Evolutionary conservation across 2,329 filamentous ascomycete species (phyloP).

Genomic region (Fusarium vanettenii): DNA sequence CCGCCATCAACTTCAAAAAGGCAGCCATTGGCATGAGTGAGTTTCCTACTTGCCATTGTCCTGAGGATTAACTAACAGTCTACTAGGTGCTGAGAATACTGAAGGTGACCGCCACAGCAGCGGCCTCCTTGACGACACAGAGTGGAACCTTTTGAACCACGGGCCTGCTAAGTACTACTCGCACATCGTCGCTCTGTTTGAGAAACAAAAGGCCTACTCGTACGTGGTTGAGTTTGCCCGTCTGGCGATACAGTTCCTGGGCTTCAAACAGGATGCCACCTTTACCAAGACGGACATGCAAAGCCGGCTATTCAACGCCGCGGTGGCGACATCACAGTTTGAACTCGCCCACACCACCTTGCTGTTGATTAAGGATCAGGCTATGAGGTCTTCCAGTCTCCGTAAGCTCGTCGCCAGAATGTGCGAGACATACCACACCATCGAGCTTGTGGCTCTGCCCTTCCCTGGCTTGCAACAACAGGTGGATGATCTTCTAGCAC

Average conservation of each 20-base stretch:
- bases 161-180: slow-evolving; percentile 88
- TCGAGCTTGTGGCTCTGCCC: slow-evolving; percentile 78
- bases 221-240: slow-evolving; percentile 87
- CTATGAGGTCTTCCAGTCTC: slow-evolving; percentile 78
- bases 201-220: slow-evolving; percentile 79
- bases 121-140: slow-evolving; percentile 79
- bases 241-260: slow-evolving; percentile 75
- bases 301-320: slow-evolving; percentile 84
- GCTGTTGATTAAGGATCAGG: slow-evolving; percentile 75
- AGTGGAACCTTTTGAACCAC: slow-evolving; percentile 75
- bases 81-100: slow-evolving; percentile 58
- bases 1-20: slow-evolving; percentile 82
- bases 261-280: slow-evolving; percentile 45
- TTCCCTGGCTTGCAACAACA: slow-evolving; percentile 81
- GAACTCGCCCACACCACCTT: slow-evolving; percentile 85
- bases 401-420: slow-evolving; percentile 76
- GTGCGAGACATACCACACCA: slow-evolving; percentile 74
- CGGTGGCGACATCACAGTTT: slow-evolving; percentile 82
- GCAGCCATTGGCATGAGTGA: slow-evolving; percentile 85
- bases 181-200: slow-evolving; percentile 86
- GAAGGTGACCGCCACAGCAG: slow-evolving; percentile 66
- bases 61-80: slow-evolving; percentile 41
- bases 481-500: slow-evolving; percentile 81
- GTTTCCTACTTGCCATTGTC: slow-evolving; percentile 47
- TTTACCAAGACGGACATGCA: slow-evolving; percentile 77